Evolutionary conservation across 1,139 yeast genomes (phyloP).

Genomic region (Scheffersomyces segobiensis): DNA sequence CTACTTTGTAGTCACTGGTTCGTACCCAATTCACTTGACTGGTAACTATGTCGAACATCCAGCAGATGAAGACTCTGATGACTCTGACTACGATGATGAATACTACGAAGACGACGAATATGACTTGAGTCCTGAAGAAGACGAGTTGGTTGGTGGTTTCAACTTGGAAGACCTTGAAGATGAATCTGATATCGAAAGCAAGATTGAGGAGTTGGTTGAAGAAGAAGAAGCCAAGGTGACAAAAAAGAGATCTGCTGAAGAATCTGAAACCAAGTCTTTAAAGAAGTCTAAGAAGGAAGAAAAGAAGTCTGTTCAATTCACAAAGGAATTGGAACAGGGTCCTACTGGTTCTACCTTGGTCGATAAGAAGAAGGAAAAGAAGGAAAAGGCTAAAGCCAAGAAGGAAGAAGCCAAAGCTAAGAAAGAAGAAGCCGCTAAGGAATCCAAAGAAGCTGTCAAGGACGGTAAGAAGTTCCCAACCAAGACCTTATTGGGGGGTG

Average conservation of each 20-base stretch:
- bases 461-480: slow-evolving; percentile 55
- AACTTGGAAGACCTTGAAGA: slow-evolving; percentile 66
- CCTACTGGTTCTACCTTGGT: slow-evolving; percentile 62
- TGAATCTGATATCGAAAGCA: slow-evolving; percentile 55
- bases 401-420: slow-evolving; percentile 14
- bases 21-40: slow-evolving; percentile 85
- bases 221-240: slow-evolving; percentile 44
- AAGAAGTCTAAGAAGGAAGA: slow-evolving; percentile 49
- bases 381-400: slow-evolving; percentile 16
- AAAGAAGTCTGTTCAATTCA: slow-evolving; percentile 79
- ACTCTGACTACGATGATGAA: slow-evolving; percentile 51
- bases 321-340: slow-evolving; percentile 90
- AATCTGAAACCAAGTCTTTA: slow-evolving; percentile 29
- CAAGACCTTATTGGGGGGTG: slow-evolving; percentile 89
- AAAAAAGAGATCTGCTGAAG: slow-evolving; percentile 34
- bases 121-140: slow-evolving; percentile 91
- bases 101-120: slow-evolving; percentile 66
- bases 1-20: slow-evolving; percentile 91
- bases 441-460: slow-evolving; percentile 18
- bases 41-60: slow-evolving; percentile 98
- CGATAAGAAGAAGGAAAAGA: slow-evolving; percentile 25
- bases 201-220: slow-evolving; percentile 62
- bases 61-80: slow-evolving; percentile 66
- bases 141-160: slow-evolving; percentile 58
- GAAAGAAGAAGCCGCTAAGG: slow-evolving; percentile 10